Conservation (phyloP, 768 basidiomycete species). For the Hortiboletus flavorubellus region DNA sequence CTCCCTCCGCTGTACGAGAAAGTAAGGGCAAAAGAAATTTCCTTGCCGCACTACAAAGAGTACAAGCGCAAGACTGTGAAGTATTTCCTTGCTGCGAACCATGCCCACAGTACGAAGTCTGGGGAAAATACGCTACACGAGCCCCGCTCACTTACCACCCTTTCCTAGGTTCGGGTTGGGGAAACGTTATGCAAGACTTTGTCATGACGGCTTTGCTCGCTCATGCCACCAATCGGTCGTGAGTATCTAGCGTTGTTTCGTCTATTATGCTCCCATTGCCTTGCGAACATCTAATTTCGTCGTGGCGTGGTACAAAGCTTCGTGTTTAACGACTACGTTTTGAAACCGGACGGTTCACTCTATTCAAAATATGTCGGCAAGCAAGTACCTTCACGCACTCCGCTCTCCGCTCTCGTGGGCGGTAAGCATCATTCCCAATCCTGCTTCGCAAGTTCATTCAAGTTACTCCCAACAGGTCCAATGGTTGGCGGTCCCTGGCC, state of each 20-base stretch:
- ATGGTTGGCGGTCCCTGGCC: slow-evolving; percentile 41
- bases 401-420: slow-evolving; percentile 38
- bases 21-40: slow-evolving; percentile 37
- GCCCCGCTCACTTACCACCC: background rate
- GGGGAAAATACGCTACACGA: background rate
- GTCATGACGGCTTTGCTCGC: slow-evolving; percentile 37
- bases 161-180: slow-evolving; percentile 36
- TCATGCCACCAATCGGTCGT: slow-evolving; percentile 35
- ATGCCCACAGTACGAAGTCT: slow-evolving; percentile 35
- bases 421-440: slow-evolving; percentile 24
- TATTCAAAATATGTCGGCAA: slow-evolving; percentile 38
- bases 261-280: background rate
- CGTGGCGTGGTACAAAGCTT: slow-evolving; percentile 24
- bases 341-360: slow-evolving; percentile 34
- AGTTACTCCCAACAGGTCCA: slow-evolving; percentile 30
- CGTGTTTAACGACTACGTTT: slow-evolving; percentile 44
- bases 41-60: slow-evolving; percentile 40
- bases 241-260: background rate
- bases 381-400: slow-evolving; percentile 38
- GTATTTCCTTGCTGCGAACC: slow-evolving; percentile 49
- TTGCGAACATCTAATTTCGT: slow-evolving; percentile 3
- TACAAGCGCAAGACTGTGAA: slow-evolving; percentile 35
- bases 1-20: slow-evolving; percentile 43
- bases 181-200: slow-evolving; percentile 41
- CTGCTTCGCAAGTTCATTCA: background rate